Conservation (phyloP, 768 basidiomycete genomes). For the Hericium alpestre region DNA sequence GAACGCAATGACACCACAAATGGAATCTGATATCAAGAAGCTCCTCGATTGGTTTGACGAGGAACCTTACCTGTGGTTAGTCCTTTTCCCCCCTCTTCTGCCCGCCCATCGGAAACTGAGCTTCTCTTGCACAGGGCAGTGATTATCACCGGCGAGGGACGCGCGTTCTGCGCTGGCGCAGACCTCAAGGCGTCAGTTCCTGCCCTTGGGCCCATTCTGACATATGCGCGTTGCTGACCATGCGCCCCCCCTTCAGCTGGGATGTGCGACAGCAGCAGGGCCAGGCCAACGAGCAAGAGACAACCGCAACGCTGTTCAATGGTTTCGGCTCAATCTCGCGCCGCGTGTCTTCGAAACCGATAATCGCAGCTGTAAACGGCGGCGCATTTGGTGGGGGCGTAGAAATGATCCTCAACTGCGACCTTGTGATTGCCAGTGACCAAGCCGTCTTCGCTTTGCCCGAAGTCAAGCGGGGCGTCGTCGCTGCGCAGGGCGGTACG, state of each 20-base stretch:
- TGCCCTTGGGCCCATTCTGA: background rate
- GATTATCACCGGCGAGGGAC: conserved; percentile 64
- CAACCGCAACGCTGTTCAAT: conserved; percentile 28
- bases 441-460: conserved; percentile 64
- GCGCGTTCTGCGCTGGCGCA: conserved; percentile 69
- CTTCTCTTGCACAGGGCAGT: conserved; percentile 42
- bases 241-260: conserved; percentile 38
- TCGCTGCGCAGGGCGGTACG: conserved; percentile 63
- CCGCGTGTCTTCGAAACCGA: conserved; percentile 55
- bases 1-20: conserved; percentile 62
- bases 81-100: conserved; percentile 3
- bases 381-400: conserved; percentile 30
- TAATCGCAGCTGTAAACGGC: conserved; percentile 77
- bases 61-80: conserved; percentile 63
- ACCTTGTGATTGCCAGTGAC: conserved; percentile 59
- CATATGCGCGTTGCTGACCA: background rate
- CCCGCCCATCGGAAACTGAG: background rate
- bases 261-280: conserved; percentile 38
- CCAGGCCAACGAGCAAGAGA: conserved; percentile 32
- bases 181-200: conserved; percentile 59
- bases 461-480: conserved; percentile 69
- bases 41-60: conserved; percentile 67
- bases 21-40: conserved; percentile 40
- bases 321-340: conserved; percentile 72
- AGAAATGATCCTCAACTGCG: conserved; percentile 55